phyloP scores from a whole-genome alignment of 768 basidiomycete genomes.

The Agrocybe chaxingu region DNA sequence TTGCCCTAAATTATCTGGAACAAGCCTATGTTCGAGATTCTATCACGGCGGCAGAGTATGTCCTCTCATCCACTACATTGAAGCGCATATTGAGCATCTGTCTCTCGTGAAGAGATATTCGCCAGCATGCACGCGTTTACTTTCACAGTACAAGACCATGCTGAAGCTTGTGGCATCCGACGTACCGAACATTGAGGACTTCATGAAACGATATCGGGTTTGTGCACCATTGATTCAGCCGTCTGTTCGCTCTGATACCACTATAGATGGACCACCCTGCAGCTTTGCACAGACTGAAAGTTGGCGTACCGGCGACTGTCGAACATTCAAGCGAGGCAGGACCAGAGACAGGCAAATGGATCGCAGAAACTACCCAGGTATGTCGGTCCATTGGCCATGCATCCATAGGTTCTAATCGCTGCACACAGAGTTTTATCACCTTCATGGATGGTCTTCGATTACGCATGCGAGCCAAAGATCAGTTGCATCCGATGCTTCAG shows the following conservation, averaged over 20 bases:
- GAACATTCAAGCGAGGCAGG: slow-evolving; percentile 93
- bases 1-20: slow-evolving; percentile 91
- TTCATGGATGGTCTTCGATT: slow-evolving; percentile 98
- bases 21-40: slow-evolving; percentile 93
- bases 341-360: slow-evolving; percentile 93
- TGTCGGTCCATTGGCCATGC: slow-evolving; percentile 4
- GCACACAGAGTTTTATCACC: slow-evolving; percentile 85
- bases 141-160: slow-evolving; percentile 98
- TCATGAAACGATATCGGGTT: slow-evolving; percentile 87
- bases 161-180: slow-evolving; percentile 91
- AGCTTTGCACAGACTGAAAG: slow-evolving; percentile 83
- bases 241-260: background rate
- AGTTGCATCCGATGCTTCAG: slow-evolving; percentile 90
- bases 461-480: slow-evolving; percentile 92
- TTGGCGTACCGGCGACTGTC: slow-evolving; percentile 95
- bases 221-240: slow-evolving; percentile 17
- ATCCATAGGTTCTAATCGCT: background rate
- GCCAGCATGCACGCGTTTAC: slow-evolving; percentile 89
- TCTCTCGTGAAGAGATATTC: slow-evolving; percentile 73
- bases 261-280: slow-evolving; percentile 62
- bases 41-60: slow-evolving; percentile 87
- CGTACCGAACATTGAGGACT: slow-evolving; percentile 81
- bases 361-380: slow-evolving; percentile 96
- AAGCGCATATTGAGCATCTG: slow-evolving; percentile 26
- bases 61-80: slow-evolving; percentile 15